Base-by-base conservation (phyloP, 495 filamentous ascomycete genomes). In the Xylaria intraflava region DNA sequence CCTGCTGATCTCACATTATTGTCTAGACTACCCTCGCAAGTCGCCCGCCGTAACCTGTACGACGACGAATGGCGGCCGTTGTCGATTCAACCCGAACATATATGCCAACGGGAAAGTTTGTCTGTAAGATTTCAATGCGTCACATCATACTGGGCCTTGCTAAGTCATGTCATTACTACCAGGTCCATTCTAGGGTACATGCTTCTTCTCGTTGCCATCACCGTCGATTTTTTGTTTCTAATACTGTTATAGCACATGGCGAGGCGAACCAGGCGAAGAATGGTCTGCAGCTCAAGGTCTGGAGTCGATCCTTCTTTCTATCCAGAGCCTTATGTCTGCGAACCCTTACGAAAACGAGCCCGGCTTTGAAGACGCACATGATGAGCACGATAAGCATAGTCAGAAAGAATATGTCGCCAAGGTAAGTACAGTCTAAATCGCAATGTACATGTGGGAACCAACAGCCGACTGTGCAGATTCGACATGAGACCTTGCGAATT, bases 291-390 rank as follows among this genome's bases (percentile, higher is more conserved):
- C 93, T 2, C 93, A 97, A 65, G 91, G 93, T 16, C 74, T 98
- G 3, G 93, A 98, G 66, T 96, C 93, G 0, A 87, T 96, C 45
- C 68, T 98, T 27, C 82, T 97, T 27, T 97, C 93, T 5, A 96
- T 98, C 48, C 93, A 98, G 67, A 96, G 90, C 62, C 74, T 98
- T 24, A 90, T 98, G 85, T 94, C 90, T 1, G 70, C 81, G 20
- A 95, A 96, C 65, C 93, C 93, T 0, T 98, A 95, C 68, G 89
- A 93, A 67, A 95, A 96, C 59, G 93, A 98, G 64, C 93, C 93
- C 16, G 93, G 93, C 8, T 96, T 87, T 59, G 93, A 96, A 60
- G 78, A 86, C 46, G 80, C 83, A 17, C 83, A 83, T 29, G 78
- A 80, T 19, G 68, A 74, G 3, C 69, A 77, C 10, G 87, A 95